Base-by-base conservation (phyloP, 164 flowering plant genomes). In the Buxus sempervirens region DNA sequence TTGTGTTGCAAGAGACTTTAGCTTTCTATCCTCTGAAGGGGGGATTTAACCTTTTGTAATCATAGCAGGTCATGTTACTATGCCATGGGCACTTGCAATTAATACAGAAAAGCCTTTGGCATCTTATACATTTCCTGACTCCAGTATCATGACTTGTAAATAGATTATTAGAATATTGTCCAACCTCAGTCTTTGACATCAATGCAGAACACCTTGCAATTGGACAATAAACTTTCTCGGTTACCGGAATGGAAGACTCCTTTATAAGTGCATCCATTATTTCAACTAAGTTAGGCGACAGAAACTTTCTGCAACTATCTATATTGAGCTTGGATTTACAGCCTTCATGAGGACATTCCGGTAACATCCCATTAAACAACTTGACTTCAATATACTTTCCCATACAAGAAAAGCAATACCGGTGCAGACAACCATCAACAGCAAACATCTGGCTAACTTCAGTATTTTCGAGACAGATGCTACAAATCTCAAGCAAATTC, bases 211-310 rank as follows among this genome's bases (percentile, higher is more conserved):
- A n/a, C n/a, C n/a, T n/a, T n/a, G n/a, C n/a, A n/a, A n/a, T n/a
- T n/a, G n/a, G n/a, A n/a, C n/a, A n/a, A n/a, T n/a, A n/a, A n/a
- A n/a, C n/a, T n/a, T n/a, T n/a, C n/a, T n/a, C n/a, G n/a, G n/a
- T n/a, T n/a, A n/a, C n/a, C n/a, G n/a, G n/a, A n/a, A 91, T 82
- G n/a, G 90, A 76, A 53, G 87, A 84, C 76, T 94, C 98, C 68
- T 75, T 80, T 12, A 77, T 66, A 1, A 82, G 87, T 62, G 80
- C 88, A 15, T 54, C 76, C 88, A 88, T 81, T 18, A 75, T 83
- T n/a, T n/a, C n/a, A n/a, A n/a, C n/a, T n/a, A n/a, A n/a, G n/a
- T n/a, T n/a, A n/a, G n/a, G n/a, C n/a, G 87, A 67, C 80, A 88
- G 77, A 64, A 91, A 86, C 55, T 79, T 74, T 54, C 63, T 62